Evolutionary conservation across 208 protist genomes (phyloP), one percentile per base, ranked within the genome.

Genomic region (Borovskyia barvae): DNA sequence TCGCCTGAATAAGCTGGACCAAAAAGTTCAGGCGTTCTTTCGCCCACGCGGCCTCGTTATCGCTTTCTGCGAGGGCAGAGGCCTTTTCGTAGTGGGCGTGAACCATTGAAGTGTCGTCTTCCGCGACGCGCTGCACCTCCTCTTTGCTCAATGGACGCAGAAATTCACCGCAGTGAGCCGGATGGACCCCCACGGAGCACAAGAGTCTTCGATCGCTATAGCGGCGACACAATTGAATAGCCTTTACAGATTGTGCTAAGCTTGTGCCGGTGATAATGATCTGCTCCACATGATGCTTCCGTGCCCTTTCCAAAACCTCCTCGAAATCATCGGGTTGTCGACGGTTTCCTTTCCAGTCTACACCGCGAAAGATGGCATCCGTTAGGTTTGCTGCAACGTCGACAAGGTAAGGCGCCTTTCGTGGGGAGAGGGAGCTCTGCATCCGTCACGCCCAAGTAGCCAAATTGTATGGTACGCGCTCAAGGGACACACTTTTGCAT

Each of bases 341-440:
- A 1, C 71, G 75, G 22, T 84, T 80, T 11, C 86, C 85, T 20
- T 87, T 90, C 76, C 77, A 92, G 50, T 92, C 83, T 1, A 94
- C 79, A 8, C 90, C 90, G 45, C 76, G 83, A 70, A 94, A 96
- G 2, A 96, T 84, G 51, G 77, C 82, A 48, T 96, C 90, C 12
- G 90, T 96, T 11, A 96, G 73, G 62, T 96, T 96, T 14, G 84
- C 65, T 2, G 87, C 90, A n/a, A 93, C 70, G 61, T 96, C 90
- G 25, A 94, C 66, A n/a, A 96, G 72, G 62, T 73, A 84, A 20
- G 79, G 75, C 26, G 66, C n/a, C n/a, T n/a, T n/a, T n/a, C n/a
- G n/a, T n/a, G n/a, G n/a, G n/a, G n/a, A n/a, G n/a, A n/a, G n/a
- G n/a, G n/a, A n/a, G n/a, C n/a, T n/a, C n/a, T n/a, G n/a, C n/a